Evolutionary conservation across 176 grass and related monocot species (phyloP).

Genomic region (maize (Zea mays)): Zm-B73-REFERENCE-NAM-5.0 NC_050101.1:125928001-125928500

Average conservation of each 20-base stretch:
- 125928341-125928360: conserved; percentile 45
- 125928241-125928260: conserved; percentile 66
- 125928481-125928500: background rate
- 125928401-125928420: conserved; percentile 78
- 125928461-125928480: background rate
- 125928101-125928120: conserved; percentile 80
- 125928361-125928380: conserved; percentile 64
- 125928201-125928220: conserved; percentile 6
- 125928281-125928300: conserved; percentile 87
- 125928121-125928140: conserved; percentile 41
- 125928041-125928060: conserved; percentile 35
- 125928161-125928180: conserved; percentile 5
- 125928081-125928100: conserved; percentile 70
- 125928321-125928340: conserved; percentile 62
- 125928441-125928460: conserved; percentile 55
- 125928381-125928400: conserved; percentile 80
- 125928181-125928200: background rate
- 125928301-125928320: conserved; percentile 67
- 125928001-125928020: background rate
- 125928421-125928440: conserved; percentile 78
- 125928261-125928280: conserved; percentile 85
- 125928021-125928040: conserved; percentile 20
- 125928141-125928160: background rate
- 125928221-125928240: background rate
- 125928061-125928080: conserved; percentile 51